These are phyloP conservation scores for Luffa acutangula DNA, from an alignment of 306 rosid species.

Conservation along the genomic window DNA sequence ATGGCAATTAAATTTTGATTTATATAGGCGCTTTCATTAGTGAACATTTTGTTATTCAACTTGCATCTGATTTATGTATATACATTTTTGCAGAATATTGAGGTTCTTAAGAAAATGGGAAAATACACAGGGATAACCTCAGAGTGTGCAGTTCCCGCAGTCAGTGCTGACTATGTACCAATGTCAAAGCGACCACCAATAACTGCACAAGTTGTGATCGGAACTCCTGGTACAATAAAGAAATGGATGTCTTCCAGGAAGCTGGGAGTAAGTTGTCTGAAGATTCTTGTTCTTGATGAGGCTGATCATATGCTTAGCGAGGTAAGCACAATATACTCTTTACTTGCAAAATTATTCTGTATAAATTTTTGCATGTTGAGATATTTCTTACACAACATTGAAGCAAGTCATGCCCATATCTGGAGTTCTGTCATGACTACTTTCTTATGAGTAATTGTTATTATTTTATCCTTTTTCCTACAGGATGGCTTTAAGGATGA, in stretches of 20 bases:
- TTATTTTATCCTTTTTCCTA: constrained; percentile 5
- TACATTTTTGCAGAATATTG: constrained; percentile 37
- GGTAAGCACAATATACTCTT: constrained; percentile 19
- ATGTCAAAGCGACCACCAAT: constrained; percentile 36
- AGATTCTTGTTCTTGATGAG: constrained; percentile 85
- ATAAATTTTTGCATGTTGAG: not conserved
- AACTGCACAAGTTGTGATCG: constrained; percentile 72
- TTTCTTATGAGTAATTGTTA: not conserved
- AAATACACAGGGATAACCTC: constrained; percentile 59
- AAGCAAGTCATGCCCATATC: not conserved
- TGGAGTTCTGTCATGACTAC: not conserved
- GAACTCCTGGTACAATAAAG: constrained; percentile 86
- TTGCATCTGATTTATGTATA: not conserved
- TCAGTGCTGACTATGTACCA: constrained; percentile 25
- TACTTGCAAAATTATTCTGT: not conserved
- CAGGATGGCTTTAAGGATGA: constrained; percentile 94
- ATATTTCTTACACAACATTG: not conserved
- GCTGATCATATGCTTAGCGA: constrained; percentile 88
- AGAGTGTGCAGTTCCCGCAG: constrained; percentile 69
- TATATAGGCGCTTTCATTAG: no score
- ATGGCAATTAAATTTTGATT: no score
- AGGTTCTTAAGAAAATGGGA: constrained; percentile 80
- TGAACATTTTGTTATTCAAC: not conserved
- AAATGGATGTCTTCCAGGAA: constrained; percentile 51
- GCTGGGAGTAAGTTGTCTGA: constrained; percentile 31